Percentiles rank a stretch among this genome's conserved stretches.
phyloP scores from a whole-genome alignment of 345 rosid genomes.

The Brassica cretica region DNA sequence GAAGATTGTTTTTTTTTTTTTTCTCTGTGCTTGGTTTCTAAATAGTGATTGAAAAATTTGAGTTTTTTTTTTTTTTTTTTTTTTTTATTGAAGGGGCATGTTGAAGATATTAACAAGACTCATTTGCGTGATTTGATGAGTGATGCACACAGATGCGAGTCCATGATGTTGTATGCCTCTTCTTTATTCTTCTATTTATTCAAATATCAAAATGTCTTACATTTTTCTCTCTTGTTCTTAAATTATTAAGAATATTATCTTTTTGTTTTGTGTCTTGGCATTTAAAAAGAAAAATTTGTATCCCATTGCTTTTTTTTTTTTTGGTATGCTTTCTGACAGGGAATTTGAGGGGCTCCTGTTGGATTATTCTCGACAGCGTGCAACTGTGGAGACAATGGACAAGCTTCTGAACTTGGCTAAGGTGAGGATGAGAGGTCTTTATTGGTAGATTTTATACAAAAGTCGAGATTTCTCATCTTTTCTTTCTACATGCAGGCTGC shows the following conservation, averaged over 20 bases:
- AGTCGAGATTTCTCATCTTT: not conserved
- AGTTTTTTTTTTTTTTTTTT: not conserved
- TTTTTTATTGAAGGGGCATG: slow-evolving; percentile 50
- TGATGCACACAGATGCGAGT: slow-evolving; percentile 64
- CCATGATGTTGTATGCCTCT: slow-evolving; percentile 68
- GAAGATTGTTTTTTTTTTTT: not conserved
- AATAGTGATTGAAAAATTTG: not conserved
- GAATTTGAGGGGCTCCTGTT: slow-evolving; percentile 73
- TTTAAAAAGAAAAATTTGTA: not conserved
- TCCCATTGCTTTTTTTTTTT: not conserved
- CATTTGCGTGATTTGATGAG: slow-evolving; percentile 82
- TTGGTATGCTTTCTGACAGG: slow-evolving; percentile 42
- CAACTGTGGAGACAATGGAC: slow-evolving; percentile 59
- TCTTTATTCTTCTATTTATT: not conserved
- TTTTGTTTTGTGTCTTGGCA: not conserved
- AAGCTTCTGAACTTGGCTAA: slow-evolving; percentile 76
- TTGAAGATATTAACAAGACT: slow-evolving; percentile 67
- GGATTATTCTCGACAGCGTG: slow-evolving; percentile 83
- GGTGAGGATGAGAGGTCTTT: slow-evolving; percentile 44
- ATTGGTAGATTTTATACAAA: not conserved
- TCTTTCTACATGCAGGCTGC: slow-evolving; percentile 58
- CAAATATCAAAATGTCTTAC: not conserved
- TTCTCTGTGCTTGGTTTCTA: not conserved
- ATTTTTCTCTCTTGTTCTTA: not conserved
- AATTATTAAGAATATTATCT: not conserved